Percentiles rank a stretch among this genome's conserved stretches.
These are phyloP conservation scores for Fusarium compactum DNA, from an alignment of 2,329 filamentous ascomycete genomes.

Conservation along the genomic window DNA sequence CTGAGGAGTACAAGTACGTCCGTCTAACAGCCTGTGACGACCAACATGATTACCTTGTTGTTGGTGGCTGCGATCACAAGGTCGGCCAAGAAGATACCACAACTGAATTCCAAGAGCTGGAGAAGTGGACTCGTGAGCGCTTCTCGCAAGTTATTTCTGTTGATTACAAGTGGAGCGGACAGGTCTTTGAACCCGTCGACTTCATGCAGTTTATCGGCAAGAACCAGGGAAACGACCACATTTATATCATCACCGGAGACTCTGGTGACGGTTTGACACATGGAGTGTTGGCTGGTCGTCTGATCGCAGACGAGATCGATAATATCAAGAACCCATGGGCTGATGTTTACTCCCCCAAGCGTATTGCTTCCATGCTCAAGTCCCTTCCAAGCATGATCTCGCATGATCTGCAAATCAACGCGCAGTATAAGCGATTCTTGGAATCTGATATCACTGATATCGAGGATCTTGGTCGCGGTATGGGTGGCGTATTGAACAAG, in stretches of 20 bases:
- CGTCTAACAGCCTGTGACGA: constrained; percentile 66
- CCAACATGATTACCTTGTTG: constrained; percentile 65
- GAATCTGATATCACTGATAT: constrained; percentile 68
- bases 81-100: constrained; percentile 64
- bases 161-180: constrained; percentile 69
- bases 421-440: constrained; percentile 66
- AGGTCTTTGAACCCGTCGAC: constrained; percentile 68
- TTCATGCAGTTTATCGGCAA: constrained; percentile 67
- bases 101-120: constrained; percentile 63
- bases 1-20: constrained; percentile 67
- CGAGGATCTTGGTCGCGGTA: constrained; percentile 63
- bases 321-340: constrained; percentile 63
- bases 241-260: constrained; percentile 68
- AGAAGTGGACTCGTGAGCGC: constrained; percentile 64
- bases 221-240: constrained; percentile 63
- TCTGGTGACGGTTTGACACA: constrained; percentile 69
- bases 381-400: constrained; percentile 59
- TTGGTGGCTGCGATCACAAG: constrained; percentile 69
- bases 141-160: constrained; percentile 62
- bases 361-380: constrained; percentile 59
- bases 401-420: constrained; percentile 67
- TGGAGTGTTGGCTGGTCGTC: constrained; percentile 62
- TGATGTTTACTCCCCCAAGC: constrained; percentile 63
- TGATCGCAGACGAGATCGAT: constrained; percentile 67
- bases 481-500: constrained; percentile 66